Evolutionary conservation across 1,284 basidiomycete species (phyloP).

Genomic region (Microstroma glucosiphilum): DNA sequence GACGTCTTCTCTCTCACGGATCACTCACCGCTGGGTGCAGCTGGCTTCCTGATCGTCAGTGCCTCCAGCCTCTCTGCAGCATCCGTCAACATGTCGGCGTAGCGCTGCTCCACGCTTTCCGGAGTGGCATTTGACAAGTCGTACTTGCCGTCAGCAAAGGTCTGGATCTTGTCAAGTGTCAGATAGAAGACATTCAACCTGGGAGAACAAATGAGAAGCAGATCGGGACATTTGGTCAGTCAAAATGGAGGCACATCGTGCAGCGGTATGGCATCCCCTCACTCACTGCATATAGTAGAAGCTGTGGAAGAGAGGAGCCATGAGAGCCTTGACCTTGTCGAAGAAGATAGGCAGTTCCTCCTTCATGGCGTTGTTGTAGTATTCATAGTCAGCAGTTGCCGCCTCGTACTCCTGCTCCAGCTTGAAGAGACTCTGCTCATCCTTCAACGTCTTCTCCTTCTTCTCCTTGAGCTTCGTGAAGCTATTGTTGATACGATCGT

Average conservation of each 20-base stretch:
- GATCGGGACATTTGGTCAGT: background rate
- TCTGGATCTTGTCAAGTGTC: conserved; percentile 83
- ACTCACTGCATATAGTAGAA: conserved; percentile 94
- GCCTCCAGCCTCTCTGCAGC: conserved; percentile 59
- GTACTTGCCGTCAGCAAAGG: conserved; percentile 73
- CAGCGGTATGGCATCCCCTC: background rate
- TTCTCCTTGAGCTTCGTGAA: conserved; percentile 91
- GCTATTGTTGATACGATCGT: conserved; percentile 91
- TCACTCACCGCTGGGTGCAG: conserved; percentile 18
- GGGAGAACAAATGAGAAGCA: background rate
- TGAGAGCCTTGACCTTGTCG: conserved; percentile 76
- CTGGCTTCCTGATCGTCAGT: conserved; percentile 36
- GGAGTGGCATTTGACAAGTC: conserved; percentile 64
- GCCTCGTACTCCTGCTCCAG: conserved; percentile 96
- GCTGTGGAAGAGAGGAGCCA: conserved; percentile 92
- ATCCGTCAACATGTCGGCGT: conserved; percentile 70
- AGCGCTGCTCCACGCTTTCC: conserved; percentile 63
- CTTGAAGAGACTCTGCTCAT: conserved; percentile 56
- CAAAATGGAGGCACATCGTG: background rate
- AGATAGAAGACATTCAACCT: conserved; percentile 80
- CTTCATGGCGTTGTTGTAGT: conserved; percentile 86
- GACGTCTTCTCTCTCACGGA: background rate
- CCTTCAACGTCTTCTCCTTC: conserved; percentile 58
- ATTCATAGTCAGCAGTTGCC: conserved; percentile 91
- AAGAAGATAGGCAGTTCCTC: conserved; percentile 87